Evolutionary conservation across 768 basidiomycete species (phyloP).

Genomic region (Strobilomyces dryophilus): DNA sequence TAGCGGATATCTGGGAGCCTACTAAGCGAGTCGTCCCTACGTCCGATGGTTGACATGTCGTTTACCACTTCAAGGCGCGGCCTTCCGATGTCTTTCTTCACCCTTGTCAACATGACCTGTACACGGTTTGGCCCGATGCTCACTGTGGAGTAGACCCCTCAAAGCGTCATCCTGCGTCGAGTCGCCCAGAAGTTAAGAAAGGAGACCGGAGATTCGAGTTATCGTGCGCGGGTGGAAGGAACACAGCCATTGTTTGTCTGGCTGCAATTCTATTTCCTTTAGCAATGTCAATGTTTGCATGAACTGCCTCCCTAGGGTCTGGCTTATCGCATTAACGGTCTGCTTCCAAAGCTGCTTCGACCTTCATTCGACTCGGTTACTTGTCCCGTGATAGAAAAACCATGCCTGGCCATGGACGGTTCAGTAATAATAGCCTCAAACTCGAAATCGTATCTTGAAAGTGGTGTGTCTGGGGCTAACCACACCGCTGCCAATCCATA

Average conservation of each 20-base stretch:
- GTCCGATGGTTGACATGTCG: background rate
- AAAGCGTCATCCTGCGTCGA: conserved; percentile 61
- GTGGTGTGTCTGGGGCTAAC: background rate
- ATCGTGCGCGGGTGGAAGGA: conserved; percentile 60
- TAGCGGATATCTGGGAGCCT: conserved; percentile 63
- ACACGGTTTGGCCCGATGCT: conserved; percentile 66
- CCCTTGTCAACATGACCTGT: conserved; percentile 54
- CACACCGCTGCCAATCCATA: background rate
- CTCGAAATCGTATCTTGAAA: conserved; percentile 6
- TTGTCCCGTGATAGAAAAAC: conserved; percentile 2
- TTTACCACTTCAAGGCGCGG: conserved; percentile 51
- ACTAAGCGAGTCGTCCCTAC: conserved; percentile 42
- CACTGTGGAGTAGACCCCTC: conserved; percentile 69
- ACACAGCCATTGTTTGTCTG: conserved; percentile 42
- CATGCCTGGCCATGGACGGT: conserved; percentile 11
- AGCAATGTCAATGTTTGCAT: too few species aligned
- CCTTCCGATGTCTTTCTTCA: conserved; percentile 70
- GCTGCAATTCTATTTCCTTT: too few species aligned
- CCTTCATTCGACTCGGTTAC: background rate
- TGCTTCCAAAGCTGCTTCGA: background rate
- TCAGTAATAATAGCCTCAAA: background rate
- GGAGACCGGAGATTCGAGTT: conserved; percentile 55
- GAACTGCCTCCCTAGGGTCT: too few species aligned
- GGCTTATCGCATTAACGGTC: too few species aligned
- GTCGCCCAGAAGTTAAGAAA: conserved; percentile 60